Evolutionary conservation across 177 flowering plant genomes (phyloP).

Genomic region (Telopea speciosissima): DNA sequence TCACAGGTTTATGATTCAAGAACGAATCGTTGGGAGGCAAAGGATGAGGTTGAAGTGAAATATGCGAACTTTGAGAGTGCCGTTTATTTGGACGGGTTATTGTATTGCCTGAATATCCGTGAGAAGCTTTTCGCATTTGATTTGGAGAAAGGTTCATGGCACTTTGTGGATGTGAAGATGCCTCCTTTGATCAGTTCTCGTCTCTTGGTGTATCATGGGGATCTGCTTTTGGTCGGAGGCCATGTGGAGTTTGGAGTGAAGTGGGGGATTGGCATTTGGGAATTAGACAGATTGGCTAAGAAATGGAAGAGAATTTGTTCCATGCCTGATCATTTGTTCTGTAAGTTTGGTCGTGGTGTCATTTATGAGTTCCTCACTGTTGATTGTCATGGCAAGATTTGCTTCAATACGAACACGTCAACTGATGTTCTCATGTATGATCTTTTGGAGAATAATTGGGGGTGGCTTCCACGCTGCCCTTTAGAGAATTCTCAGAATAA

Average conservation of each 20-base stretch:
- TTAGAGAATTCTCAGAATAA: constrained; percentile 2
- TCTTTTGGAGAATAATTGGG: constrained; percentile 13
- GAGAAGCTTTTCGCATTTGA: constrained; percentile 12
- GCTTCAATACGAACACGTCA: constrained; percentile 8
- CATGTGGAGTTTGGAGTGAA: constrained; percentile 15
- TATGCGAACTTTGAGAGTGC: constrained; percentile 19
- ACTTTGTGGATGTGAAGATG: constrained; percentile 2
- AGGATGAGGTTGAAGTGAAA: constrained; percentile 10
- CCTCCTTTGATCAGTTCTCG: constrained; percentile 12
- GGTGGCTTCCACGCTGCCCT: constrained; percentile 22
- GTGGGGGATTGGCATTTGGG: constrained; percentile 16
- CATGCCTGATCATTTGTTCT: constrained; percentile 22
- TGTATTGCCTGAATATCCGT: constrained; percentile 17
- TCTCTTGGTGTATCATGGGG: constrained; percentile 7
- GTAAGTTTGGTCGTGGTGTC: constrained; percentile 9
- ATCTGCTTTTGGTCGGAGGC: constrained; percentile 18
- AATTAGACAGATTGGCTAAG: constrained; percentile 9
- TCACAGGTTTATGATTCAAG: constrained; percentile 16
- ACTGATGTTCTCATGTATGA: constrained; percentile 15
- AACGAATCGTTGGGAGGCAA: constrained; percentile 12
- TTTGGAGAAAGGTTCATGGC: constrained; percentile 14
- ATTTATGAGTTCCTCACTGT: constrained; percentile 11
- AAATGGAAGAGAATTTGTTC: constrained; percentile 11
- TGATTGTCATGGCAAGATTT: constrained; percentile 16
- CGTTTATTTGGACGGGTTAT: constrained; percentile 11